These are phyloP conservation scores for Microsporum canis DNA, from an alignment of 2,329 filamentous ascomycete species.

Conservation along the genomic window DNA sequence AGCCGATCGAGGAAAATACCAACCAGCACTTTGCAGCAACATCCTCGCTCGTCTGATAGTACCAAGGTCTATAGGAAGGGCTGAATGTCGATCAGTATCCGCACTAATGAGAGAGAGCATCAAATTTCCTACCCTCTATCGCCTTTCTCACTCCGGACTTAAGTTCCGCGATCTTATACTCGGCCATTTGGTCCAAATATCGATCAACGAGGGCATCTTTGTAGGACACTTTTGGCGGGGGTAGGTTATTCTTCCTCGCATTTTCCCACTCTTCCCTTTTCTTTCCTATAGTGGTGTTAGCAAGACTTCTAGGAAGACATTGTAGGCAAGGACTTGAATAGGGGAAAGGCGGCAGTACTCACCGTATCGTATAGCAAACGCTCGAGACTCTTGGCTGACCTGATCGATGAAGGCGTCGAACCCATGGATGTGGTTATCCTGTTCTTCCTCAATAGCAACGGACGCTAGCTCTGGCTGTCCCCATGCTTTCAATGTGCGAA, in stretches of 20 bases:
- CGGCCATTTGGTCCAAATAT: no score
- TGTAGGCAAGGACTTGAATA: not conserved
- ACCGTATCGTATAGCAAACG: slow-evolving; percentile 19
- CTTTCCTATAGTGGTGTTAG: not conserved
- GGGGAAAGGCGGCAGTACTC: not conserved
- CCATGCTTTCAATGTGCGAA: slow-evolving; percentile 28
- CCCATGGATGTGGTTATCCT: slow-evolving; percentile 25
- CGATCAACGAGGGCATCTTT: slow-evolving; percentile 9
- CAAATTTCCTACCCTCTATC: no score
- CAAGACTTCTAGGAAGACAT: not conserved
- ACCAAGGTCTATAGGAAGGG: no score
- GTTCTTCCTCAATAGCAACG: slow-evolving; percentile 18
- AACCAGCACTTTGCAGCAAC: no score
- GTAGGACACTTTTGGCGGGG: slow-evolving; percentile 24
- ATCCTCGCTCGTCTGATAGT: no score
- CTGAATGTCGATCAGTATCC: no score
- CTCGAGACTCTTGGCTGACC: slow-evolving; percentile 22
- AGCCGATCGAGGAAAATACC: not conserved
- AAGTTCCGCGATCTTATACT: no score
- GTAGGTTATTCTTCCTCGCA: slow-evolving; percentile 10
- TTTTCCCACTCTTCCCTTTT: slow-evolving; percentile 1
- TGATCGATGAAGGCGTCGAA: slow-evolving; percentile 33
- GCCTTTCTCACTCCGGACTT: no score
- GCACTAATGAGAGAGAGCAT: no score
- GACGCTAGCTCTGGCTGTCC: slow-evolving; percentile 17